phyloP scores from a whole-genome alignment of 176 grass and related monocot species.

The Bolboschoenus planiculmis region DNA sequence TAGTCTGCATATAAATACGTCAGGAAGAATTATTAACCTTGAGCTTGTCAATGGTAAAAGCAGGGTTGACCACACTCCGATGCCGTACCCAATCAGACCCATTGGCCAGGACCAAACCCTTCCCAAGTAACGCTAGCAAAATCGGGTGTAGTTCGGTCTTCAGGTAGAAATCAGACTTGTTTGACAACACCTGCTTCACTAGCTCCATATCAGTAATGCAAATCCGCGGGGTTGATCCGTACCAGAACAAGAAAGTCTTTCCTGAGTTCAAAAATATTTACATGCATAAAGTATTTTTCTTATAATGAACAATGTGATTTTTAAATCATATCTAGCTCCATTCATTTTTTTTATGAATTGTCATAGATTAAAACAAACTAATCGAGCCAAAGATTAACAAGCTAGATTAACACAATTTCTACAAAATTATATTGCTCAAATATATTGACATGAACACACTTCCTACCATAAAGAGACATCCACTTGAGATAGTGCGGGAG shows the following conservation, averaged over 20 bases:
- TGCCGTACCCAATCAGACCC: conserved; percentile 45
- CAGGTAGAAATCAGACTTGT: conserved; percentile 37
- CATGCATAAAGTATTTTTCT: no score
- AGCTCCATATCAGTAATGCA: conserved; percentile 41
- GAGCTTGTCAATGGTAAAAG: conserved; percentile 48
- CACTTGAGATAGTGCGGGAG: conserved; percentile 29
- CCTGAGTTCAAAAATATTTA: conserved; percentile 39
- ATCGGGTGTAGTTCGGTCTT: conserved; percentile 26
- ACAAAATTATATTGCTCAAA: no score
- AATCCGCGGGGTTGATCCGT: conserved; percentile 27
- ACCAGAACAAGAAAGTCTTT: conserved; percentile 44
- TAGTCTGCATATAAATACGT: no score
- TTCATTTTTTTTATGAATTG: no score
- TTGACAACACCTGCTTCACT: conserved; percentile 41
- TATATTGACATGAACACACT: no score
- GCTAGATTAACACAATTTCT: no score
- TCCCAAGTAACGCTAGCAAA: conserved; percentile 30
- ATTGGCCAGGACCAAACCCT: conserved; percentile 34
- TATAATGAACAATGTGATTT: no score
- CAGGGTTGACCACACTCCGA: conserved; percentile 34
- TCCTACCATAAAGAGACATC: conserved; percentile 40
- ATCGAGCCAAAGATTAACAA: no score
- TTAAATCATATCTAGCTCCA: no score
- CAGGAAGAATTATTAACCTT: no score
- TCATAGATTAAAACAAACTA: no score